These are phyloP conservation scores for Filobasidium wieringae DNA, from an alignment of 768 basidiomycete species.

Conservation along the genomic window DNA sequence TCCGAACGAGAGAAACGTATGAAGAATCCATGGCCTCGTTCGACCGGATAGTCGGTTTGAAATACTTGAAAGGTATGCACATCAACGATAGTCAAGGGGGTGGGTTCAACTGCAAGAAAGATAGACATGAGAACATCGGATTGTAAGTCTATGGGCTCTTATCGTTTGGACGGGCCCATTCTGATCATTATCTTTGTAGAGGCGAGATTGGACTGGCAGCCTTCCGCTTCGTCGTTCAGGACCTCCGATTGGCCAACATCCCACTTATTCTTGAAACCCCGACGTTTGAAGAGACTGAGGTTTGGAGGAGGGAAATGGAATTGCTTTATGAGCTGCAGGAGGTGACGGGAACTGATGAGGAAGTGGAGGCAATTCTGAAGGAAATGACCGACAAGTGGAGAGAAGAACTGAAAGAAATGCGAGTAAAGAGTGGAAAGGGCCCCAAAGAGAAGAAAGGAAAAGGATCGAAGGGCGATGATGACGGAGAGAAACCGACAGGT, in stretches of 20 bases:
- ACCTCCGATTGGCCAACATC: slow-evolving; percentile 55
- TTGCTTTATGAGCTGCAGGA: slow-evolving; percentile 45
- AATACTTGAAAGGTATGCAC: slow-evolving; percentile 71
- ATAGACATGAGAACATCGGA: slow-evolving; percentile 76
- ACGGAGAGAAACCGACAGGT: slow-evolving; percentile 12
- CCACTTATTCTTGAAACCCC: slow-evolving; percentile 78
- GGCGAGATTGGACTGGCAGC: slow-evolving; percentile 55
- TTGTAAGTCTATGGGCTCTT: slow-evolving; percentile 45
- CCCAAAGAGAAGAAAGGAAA: slow-evolving; percentile 18
- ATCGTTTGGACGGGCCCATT: background rate
- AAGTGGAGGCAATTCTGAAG: slow-evolving; percentile 13
- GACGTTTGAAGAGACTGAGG: slow-evolving; percentile 52
- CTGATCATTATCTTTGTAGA: slow-evolving; percentile 37
- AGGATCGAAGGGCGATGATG: slow-evolving; percentile 16
- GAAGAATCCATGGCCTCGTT: slow-evolving; percentile 58
- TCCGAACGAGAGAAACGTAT: slow-evolving; percentile 61
- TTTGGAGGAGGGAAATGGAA: slow-evolving; percentile 64
- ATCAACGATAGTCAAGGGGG: slow-evolving; percentile 68
- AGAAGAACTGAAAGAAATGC: slow-evolving; percentile 25
- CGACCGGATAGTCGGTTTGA: slow-evolving; percentile 55
- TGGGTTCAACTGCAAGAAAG: slow-evolving; percentile 52
- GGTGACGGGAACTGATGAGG: slow-evolving; percentile 28
- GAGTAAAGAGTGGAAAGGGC: slow-evolving; percentile 10
- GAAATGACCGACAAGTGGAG: slow-evolving; percentile 29
- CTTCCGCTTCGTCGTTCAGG: slow-evolving; percentile 58